Evolutionary conservation across 23 red algal genomes (phyloP).

Genomic region (Agarophyton chilense): DNA sequence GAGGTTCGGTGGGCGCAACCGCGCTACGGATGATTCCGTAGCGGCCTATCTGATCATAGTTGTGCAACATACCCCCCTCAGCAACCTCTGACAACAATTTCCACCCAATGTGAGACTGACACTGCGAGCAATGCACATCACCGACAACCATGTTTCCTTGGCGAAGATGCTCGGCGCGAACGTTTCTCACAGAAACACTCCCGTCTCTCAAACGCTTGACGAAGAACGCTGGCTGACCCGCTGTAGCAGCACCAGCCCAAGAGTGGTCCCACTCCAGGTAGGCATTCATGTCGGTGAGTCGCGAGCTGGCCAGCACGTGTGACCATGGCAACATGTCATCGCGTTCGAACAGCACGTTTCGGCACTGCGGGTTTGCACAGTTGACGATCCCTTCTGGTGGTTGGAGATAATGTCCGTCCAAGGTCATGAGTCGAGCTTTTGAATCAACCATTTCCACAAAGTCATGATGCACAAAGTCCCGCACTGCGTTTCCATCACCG

Average conservation of each 20-base stretch:
- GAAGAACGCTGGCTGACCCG: slow-evolving; percentile 59
- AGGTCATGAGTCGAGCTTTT: slow-evolving; percentile 27
- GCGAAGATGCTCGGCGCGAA: slow-evolving; percentile 32
- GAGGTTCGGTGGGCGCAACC: slow-evolving; percentile 52
- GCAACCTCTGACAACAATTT: slow-evolving; percentile 58
- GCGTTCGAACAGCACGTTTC: slow-evolving; percentile 56
- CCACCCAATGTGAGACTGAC: slow-evolving; percentile 56
- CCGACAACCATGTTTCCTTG: slow-evolving; percentile 66
- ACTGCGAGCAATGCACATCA: slow-evolving; percentile 57
- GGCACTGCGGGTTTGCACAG: slow-evolving; percentile 39
- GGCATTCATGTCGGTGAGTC: slow-evolving; percentile 67
- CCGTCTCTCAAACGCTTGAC: slow-evolving; percentile 47
- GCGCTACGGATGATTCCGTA: slow-evolving; percentile 67
- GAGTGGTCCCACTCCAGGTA: slow-evolving; percentile 78
- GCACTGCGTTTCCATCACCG: not conserved
- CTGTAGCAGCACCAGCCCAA: slow-evolving; percentile 58
- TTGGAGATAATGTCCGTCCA: not conserved
- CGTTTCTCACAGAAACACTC: slow-evolving; percentile 17
- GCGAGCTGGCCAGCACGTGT: slow-evolving; percentile 54
- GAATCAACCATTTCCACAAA: slow-evolving; percentile 47
- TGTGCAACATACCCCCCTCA: slow-evolving; percentile 35
- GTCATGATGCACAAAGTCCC: slow-evolving; percentile 51
- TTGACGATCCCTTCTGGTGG: slow-evolving; percentile 38
- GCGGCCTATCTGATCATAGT: slow-evolving; percentile 66
- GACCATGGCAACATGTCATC: slow-evolving; percentile 72